Base-by-base conservation (phyloP, 2,329 filamentous ascomycete species). In the Apiospora saccharicola region DNA sequence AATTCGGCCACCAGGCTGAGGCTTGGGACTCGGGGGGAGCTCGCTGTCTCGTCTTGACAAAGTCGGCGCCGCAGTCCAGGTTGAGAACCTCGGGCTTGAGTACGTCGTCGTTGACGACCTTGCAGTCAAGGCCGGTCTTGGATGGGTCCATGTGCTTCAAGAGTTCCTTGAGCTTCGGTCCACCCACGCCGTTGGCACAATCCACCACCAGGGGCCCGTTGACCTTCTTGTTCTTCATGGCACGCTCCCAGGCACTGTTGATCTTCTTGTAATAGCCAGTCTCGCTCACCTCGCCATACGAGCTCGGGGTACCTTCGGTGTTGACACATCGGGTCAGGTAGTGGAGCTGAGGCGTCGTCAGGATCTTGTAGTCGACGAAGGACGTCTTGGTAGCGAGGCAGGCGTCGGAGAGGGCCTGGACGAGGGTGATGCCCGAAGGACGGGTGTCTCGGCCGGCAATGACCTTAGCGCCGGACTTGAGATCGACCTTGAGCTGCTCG, bases 261-360 rank as follows among this genome's bases (percentile, higher is more conserved):
- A 98, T 89, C 87, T 99, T 99, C 84, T 96, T 90, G 83, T 98
- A 98, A 85, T 99, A 99, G 47, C 96, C 96, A 72, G 90, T 87
- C 85, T 98, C 96, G 74, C 93, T 97, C 70, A 94, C 90, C 80
- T 94, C 91, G 72, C 96, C 96, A 80, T 98, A 99, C 24, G 94
- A 90, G 77, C 95, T 92, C 71, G 93, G 92, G 2, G 94, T 97
- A 74, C 93, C 94, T 78, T 96, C 90, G 0, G 96, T 98, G 85
- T 99, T 99, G 84, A 95, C 90, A 83, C 95, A 97, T 75, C 96
- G 94, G 44, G 96, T 96, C 75, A 98, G 88, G 84, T 99, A 99
- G 86, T 99, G 96, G 72, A 99, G 89, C 85, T 98, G 96, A n/a
- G 96, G 96, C 4, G 96, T 99, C 16, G 96, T 98, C 79, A 98